Percentiles rank a stretch among this genome's conserved stretches.
phyloP scores from a whole-genome alignment of 2,329 filamentous ascomycete genomes.

The Orbilia oligospora region DNA sequence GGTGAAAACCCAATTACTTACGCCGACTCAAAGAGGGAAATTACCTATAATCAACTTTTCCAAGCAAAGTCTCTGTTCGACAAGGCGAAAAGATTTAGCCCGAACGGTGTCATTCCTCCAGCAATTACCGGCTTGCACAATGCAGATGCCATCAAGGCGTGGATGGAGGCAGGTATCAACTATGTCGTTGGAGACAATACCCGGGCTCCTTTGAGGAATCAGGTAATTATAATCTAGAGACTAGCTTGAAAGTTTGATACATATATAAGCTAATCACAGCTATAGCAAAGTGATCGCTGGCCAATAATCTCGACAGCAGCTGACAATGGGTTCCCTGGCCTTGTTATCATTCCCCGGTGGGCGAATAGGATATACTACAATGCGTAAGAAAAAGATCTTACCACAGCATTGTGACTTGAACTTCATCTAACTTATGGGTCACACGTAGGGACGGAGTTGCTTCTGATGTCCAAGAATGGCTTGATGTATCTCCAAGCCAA shows the following conservation, averaged over 20 bases:
- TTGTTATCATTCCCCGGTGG: conserved; percentile 74
- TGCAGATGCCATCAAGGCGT: conserved; percentile 74
- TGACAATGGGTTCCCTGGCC: conserved; percentile 72
- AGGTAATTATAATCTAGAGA: conserved; percentile 16
- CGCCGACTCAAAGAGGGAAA: conserved; percentile 72
- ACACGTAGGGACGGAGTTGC: conserved; percentile 69
- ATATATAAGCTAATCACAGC: background rate
- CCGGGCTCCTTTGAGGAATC: conserved; percentile 72
- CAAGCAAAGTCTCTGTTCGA: conserved; percentile 71
- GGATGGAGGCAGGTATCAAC: conserved; percentile 74
- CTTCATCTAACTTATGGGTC: background rate
- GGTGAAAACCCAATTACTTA: conserved; percentile 75
- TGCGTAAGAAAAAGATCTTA: conserved; percentile 64
- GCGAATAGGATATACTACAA: conserved; percentile 77
- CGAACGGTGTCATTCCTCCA: conserved; percentile 74
- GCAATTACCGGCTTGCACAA: conserved; percentile 77
- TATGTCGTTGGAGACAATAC: conserved; percentile 77
- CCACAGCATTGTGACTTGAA: background rate
- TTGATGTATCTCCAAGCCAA: conserved; percentile 72
- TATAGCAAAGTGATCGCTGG: conserved; percentile 71
- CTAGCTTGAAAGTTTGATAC: background rate
- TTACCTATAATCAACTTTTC: conserved; percentile 75
- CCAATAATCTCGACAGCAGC: conserved; percentile 71
- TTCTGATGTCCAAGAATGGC: conserved; percentile 76
- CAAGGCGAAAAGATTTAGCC: conserved; percentile 70